Evolutionary conservation across 495 filamentous ascomycete genomes (phyloP).

Genomic region (Talaromyces trachyspermus): DNA sequence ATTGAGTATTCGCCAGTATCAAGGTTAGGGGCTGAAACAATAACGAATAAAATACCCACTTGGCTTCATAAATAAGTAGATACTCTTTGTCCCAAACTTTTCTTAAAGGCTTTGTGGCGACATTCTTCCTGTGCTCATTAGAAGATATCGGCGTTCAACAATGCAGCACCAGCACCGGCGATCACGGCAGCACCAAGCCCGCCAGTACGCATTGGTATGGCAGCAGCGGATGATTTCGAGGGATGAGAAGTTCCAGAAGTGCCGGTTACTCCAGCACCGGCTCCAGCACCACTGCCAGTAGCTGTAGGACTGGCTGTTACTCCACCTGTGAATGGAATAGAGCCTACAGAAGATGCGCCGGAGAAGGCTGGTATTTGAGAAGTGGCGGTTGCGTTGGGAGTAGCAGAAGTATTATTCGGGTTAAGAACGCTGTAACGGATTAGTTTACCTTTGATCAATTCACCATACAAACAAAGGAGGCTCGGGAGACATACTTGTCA

Average conservation of each 20-base stretch:
- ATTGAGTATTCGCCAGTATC: too few species aligned
- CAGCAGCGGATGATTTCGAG: constrained; percentile 5
- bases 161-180: constrained; percentile 29
- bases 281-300: constrained; percentile 10
- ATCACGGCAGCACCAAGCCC: constrained; percentile 31
- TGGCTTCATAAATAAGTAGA: too few species aligned
- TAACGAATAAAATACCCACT: too few species aligned
- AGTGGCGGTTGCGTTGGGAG: constrained; percentile 35
- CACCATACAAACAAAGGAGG: not conserved
- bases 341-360: constrained; percentile 29
- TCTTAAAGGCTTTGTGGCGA: too few species aligned
- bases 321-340: constrained; percentile 24
- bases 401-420: constrained; percentile 42
- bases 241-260: too few species aligned
- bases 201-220: constrained; percentile 22
- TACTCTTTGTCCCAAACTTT: too few species aligned
- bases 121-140: too few species aligned
- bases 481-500: constrained; percentile 2
- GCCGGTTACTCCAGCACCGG: constrained; percentile 1
- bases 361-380: constrained; percentile 44
- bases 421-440: constrained; percentile 46
- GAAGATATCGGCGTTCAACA: constrained; percentile 1
- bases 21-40: too few species aligned
- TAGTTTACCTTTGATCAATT: not conserved
- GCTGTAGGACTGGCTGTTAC: constrained; percentile 20